Evolutionary conservation across 129 eudicot genomes (phyloP), one percentile per base, ranked within the genome.

Genomic region (Pulicaria dysenterica): DNA sequence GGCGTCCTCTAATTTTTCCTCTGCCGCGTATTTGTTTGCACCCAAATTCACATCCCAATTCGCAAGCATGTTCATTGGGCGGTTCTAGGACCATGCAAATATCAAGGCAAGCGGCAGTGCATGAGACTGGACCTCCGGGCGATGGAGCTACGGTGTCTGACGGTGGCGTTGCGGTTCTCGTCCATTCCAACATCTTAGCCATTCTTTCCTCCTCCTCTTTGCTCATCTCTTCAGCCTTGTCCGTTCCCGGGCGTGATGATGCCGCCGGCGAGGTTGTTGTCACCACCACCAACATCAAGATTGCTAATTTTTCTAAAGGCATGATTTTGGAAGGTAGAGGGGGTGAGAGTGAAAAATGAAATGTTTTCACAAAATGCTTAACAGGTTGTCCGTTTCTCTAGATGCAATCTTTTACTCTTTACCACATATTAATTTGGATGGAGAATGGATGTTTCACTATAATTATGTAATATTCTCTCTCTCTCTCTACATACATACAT

Each of bases 41-140:
- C 11, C 81, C 81, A 41, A 69, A 45, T 62, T 77, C 55, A 60
- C 81, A 77, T 7, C 64, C 76, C 0, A 69, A 1, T 59, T 69
- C 56, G 5, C 81, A 77, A 40, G 44, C 31, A 31, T 13, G 64
- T 13, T 69, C 71, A 5, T 24, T 42, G 1, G 51, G 9, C 7
- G 81, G 81, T 41, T 77, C 16, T 60, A 77, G 50, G 3, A 40
- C 76, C 81, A 69, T 60, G 24, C 81, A 77, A 5, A 69, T 69
- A 49, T 69, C 64, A 76, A 77, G 69, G 50, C 81, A 77, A 0
- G 69, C 76, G 3, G 65, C 40, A 5, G 62, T 77, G 47, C 81
- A 77, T 5, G 71, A 13, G 45, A 70, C 43, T 8, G 71, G 69
- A 41, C 71, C 75, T 40, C n/a, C 12, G 0, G 76, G 65, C 3